phyloP scores from a whole-genome alignment of 2,329 filamentous ascomycete genomes.

The Epichloe gansuensis region DNA sequence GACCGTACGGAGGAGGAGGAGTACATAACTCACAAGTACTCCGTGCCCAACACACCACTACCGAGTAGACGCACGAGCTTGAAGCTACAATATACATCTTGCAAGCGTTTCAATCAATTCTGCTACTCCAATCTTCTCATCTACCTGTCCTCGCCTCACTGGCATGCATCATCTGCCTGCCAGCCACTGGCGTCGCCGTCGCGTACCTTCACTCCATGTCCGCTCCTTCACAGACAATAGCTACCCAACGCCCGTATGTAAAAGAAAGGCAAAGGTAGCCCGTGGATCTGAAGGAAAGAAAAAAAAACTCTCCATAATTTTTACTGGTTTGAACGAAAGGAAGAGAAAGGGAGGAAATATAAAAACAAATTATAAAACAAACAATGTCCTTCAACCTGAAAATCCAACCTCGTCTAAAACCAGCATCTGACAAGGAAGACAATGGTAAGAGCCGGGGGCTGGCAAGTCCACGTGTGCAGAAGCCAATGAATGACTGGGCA shows the following conservation, averaged over 20 bases:
- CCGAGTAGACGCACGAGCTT: no score
- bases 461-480: neutral
- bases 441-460: neutral
- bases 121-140: conserved; percentile 1
- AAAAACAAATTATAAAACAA: conserved; percentile 2
- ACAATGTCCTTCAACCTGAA: conserved; percentile 1
- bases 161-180: neutral
- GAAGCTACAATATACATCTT: neutral
- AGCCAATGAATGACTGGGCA: conserved; percentile 2
- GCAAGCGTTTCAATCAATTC: conserved; percentile 6
- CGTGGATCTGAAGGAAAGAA: neutral
- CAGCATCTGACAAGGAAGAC: neutral
- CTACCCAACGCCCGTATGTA: conserved; percentile 1
- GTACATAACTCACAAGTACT: no score
- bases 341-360: neutral
- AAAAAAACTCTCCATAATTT: neutral
- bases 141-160: neutral
- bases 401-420: conserved; percentile 2
- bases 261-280: neutral
- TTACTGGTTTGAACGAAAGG: neutral
- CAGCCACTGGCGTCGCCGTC: neutral
- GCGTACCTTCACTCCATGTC: neutral
- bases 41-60: no score
- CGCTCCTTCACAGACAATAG: neutral
- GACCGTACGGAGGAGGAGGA: no score